phyloP scores from a whole-genome alignment of 805 yeast species.

The Metschnikowia sp. region DNA sequence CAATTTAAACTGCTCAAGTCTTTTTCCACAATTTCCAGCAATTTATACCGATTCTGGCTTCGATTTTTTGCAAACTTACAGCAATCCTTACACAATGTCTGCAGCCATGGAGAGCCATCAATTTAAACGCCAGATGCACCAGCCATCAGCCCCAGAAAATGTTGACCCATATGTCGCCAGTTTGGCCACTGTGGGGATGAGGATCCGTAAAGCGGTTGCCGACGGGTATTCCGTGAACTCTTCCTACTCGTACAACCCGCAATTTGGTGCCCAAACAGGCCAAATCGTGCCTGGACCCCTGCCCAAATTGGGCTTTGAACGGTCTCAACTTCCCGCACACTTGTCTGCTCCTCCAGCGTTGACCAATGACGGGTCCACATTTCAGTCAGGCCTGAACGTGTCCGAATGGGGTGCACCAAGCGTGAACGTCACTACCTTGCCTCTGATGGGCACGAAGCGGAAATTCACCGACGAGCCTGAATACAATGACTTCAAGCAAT shows the following conservation, averaged over 20 bases:
- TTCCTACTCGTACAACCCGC: slow-evolving; percentile 10
- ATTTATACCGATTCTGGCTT: too few relatives aligned
- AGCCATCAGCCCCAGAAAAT: slow-evolving; percentile 23
- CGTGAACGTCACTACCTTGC: slow-evolving; percentile 4
- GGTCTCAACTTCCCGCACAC: slow-evolving; percentile 43
- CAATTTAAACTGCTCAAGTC: too few relatives aligned
- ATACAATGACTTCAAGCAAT: neutral
- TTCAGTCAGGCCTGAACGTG: slow-evolving; percentile 38
- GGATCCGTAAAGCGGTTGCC: slow-evolving; percentile 63
- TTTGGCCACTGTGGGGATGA: slow-evolving; percentile 63
- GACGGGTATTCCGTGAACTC: slow-evolving; percentile 49
- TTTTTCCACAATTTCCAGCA: too few relatives aligned
- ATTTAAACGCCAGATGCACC: slow-evolving; percentile 35
- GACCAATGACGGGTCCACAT: slow-evolving; percentile 41
- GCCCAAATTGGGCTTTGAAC: slow-evolving; percentile 11
- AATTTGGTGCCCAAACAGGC: neutral
- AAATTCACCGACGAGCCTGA: slow-evolving; percentile 6
- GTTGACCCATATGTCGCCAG: slow-evolving; percentile 31
- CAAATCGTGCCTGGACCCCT: neutral
- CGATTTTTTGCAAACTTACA: neutral
- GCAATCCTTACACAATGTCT: neutral
- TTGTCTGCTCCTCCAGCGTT: slow-evolving; percentile 44
- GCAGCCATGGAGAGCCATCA: slow-evolving; percentile 10
- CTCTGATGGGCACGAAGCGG: slow-evolving; percentile 8
- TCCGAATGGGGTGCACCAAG: slow-evolving; percentile 35